These are phyloP conservation scores for Tylopilus orsonianus DNA, from an alignment of 1,284 basidiomycete genomes.

Conservation along the genomic window DNA sequence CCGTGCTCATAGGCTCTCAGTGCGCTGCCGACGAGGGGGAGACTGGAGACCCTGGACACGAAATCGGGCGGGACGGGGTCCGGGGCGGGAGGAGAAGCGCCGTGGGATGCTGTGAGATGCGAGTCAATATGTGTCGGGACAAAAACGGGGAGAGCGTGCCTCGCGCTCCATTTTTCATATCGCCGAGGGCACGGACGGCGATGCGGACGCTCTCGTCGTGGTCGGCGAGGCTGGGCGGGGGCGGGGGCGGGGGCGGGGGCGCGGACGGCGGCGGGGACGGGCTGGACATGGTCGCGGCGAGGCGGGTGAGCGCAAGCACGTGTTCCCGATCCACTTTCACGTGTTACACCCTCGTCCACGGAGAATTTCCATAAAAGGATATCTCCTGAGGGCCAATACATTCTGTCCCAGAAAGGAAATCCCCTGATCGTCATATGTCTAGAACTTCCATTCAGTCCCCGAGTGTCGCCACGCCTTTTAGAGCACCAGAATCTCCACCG, in stretches of 20 bases:
- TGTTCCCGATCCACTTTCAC: conserved; percentile 16
- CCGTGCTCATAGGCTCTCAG: conserved; percentile 50
- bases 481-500: no score
- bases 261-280: conserved; percentile 18
- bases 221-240: conserved; percentile 23
- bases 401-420: conserved; percentile 6
- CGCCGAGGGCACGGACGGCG: conserved; percentile 38
- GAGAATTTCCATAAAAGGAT: conserved; percentile 4
- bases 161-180: conserved; percentile 34
- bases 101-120: conserved; percentile 9
- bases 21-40: conserved; percentile 49
- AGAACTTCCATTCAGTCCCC: conserved; percentile 10
- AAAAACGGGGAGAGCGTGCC: conserved; percentile 10
- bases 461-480: no score
- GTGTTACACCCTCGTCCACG: conserved; percentile 14
- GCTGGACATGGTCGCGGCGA: conserved; percentile 13
- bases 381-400: conserved; percentile 5
- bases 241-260: no score
- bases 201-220: conserved; percentile 42
- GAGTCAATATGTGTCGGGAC: not conserved
- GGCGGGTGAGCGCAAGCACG: conserved; percentile 2
- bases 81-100: conserved; percentile 17
- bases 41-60: conserved; percentile 41
- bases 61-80: conserved; percentile 36
- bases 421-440: conserved; percentile 14